Evolutionary conservation across 2,329 filamentous ascomycete species (phyloP), one percentile per base, ranked within the genome.

Genomic region (Metarhizium humberi): DNA sequence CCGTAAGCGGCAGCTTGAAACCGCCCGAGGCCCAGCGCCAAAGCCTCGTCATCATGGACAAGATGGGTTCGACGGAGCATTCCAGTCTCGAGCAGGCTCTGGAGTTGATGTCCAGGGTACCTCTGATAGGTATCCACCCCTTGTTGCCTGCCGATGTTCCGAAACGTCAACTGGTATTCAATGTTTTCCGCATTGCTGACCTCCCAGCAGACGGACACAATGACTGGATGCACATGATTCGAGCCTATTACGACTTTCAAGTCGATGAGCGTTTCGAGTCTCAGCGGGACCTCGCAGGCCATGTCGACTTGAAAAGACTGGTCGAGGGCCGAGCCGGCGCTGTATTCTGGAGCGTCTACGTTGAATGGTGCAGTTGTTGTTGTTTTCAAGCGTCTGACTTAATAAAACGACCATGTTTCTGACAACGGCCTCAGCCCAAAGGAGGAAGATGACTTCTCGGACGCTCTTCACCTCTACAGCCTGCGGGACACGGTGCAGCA

Each of bases 331-430:
- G 78, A 62, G 81, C 85, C 61, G 89, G 89, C 49, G 90, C 89
- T 48, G 83, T 86, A 34, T 95, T 95, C 67, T 95, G 90, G 91
- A 90, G 85, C 65, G 88, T 90, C 11, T 95, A 79, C 64, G 81
- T 86, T 43, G 79, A 79, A 0, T 95, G 90, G 66, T 88, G 89
- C 0, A 69, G 69, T 13, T 36, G 13, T 36, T 8, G 34, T 36
- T 36, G 5, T 36, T 36, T 25, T 25, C 25, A 25, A 25, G 34
- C 34, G 7, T 8, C 34, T 36, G 13, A 36, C 13, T 2, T 0
- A 3, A 6, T 10, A 36, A 10, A 25, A 4, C 25, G 25, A 25
- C 25, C 25, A 25, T 25, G 25, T 4, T 25, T 25, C 25, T 25
- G 25, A 36, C 13, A 5, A 36, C 34, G 34, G 20, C 6, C 34